These are phyloP conservation scores for Nakazawaea holstii DNA, from an alignment of 805 yeast species.

Conservation along the genomic window DNA sequence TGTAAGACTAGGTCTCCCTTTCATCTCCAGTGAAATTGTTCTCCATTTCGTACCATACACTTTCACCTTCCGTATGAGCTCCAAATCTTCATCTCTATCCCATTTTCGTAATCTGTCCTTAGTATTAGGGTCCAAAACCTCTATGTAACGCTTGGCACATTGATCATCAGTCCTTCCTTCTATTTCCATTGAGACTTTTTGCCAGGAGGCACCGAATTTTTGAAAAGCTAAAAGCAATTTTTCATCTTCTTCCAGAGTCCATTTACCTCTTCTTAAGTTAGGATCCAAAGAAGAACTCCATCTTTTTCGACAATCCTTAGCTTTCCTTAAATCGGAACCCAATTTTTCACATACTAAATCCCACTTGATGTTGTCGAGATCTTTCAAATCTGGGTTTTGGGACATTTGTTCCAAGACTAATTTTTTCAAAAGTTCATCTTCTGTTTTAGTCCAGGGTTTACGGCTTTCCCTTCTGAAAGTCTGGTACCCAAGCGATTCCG, in stretches of 20 bases:
- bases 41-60: conserved; percentile 86
- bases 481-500: conserved; percentile 70
- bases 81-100: conserved; percentile 72
- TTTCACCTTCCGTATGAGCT: conserved; percentile 62
- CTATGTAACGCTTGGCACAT: conserved; percentile 87
- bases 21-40: conserved; percentile 63
- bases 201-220: conserved; percentile 79
- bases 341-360: conserved; percentile 44
- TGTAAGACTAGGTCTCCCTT: conserved; percentile 80
- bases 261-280: conserved; percentile 70
- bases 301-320: conserved; percentile 81
- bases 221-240: conserved; percentile 57
- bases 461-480: conserved; percentile 61
- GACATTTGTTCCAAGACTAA: conserved; percentile 31
- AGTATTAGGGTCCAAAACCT: conserved; percentile 79
- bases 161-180: conserved; percentile 91
- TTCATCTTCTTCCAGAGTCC: conserved; percentile 81
- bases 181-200: conserved; percentile 68
- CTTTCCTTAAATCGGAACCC: conserved; percentile 44
- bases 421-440: conserved; percentile 52
- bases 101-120: conserved; percentile 75
- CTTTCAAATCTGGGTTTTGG: conserved; percentile 15
- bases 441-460: conserved; percentile 71
- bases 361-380: conserved; percentile 53
- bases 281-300: conserved; percentile 90